Evolutionary conservation across 495 filamentous ascomycete genomes (phyloP).

Genomic region (Amniculicola lignicola): DNA sequence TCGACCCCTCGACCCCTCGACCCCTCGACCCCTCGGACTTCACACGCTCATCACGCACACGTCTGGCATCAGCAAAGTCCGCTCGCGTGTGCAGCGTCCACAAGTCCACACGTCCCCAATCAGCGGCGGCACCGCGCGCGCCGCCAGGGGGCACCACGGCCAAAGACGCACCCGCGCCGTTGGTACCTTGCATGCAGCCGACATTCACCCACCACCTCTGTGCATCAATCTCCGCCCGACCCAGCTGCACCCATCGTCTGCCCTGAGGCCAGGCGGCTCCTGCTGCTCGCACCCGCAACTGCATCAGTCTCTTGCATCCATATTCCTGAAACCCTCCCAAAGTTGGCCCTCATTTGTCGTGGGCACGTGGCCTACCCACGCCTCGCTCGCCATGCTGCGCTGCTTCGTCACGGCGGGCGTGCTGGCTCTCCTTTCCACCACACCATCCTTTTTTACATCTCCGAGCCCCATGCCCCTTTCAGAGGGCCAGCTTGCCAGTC

Average conservation of each 20-base stretch:
- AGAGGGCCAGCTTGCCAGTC: conserved; percentile 19
- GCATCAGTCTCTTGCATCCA: background rate
- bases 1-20: too few relatives aligned
- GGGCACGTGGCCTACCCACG: too few relatives aligned
- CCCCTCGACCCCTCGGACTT: too few relatives aligned
- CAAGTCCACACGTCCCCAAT: too few relatives aligned
- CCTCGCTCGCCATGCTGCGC: background rate
- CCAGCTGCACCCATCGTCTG: background rate
- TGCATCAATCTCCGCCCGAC: conserved; percentile 4
- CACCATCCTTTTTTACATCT: conserved; percentile 27
- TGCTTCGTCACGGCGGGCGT: conserved; percentile 1
- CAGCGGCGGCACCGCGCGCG: too few relatives aligned
- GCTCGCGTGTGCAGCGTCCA: too few relatives aligned
- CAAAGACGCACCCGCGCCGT: too few relatives aligned
- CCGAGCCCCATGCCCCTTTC: conserved; percentile 14
- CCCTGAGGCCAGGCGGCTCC: background rate
- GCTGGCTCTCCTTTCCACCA: background rate
- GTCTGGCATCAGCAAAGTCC: conserved; percentile 1
- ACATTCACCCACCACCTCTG: background rate
- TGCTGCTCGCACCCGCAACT: background rate
- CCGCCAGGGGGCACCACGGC: too few relatives aligned
- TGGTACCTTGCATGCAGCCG: conserved; percentile 5
- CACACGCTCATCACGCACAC: conserved; percentile 2
- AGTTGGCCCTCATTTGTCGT: too few relatives aligned
- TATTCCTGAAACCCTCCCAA: background rate